Evolutionary conservation across 2,329 filamentous ascomycete species (phyloP).

Genomic region (Curvularia verruculosa): DNA sequence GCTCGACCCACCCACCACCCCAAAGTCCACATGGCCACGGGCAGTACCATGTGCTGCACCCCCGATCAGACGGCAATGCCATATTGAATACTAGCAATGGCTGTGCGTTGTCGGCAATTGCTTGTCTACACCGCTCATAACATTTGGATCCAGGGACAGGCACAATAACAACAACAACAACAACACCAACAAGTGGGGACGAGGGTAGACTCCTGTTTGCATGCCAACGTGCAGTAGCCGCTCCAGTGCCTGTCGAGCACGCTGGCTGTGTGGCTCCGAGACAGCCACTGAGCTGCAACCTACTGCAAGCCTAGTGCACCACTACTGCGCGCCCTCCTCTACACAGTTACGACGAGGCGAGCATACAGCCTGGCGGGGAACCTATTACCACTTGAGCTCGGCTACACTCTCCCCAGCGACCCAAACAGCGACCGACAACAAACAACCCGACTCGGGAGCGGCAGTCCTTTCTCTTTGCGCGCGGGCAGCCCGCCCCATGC

Average conservation of each 20-base stretch:
- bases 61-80: conserved; percentile 5
- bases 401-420: conserved; percentile 5
- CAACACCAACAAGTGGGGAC: too few species aligned
- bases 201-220: conserved; percentile 22
- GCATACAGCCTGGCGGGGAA: conserved; percentile 11
- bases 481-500: conserved; percentile 22
- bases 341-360: conserved; percentile 11
- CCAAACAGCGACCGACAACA: background rate
- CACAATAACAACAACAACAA: too few species aligned
- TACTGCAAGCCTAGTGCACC: background rate
- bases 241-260: conserved; percentile 32
- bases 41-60: conserved; percentile 7
- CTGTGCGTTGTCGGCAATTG: conserved; percentile 33
- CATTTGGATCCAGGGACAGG: conserved; percentile 32
- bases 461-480: conserved; percentile 19
- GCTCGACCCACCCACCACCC: conserved; percentile 18
- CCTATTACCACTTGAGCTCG: conserved; percentile 18
- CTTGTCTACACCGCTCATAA: conserved; percentile 40
- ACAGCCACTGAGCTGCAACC: conserved; percentile 24
- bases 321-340: conserved; percentile 33
- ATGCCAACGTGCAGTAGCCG: conserved; percentile 42
- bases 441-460: background rate
- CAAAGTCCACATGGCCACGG: conserved; percentile 28
- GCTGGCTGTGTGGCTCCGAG: conserved; percentile 29
- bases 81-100: conserved; percentile 21